Evolutionary conservation across 78 protist genomes (phyloP).

Genomic region (Pigoraptor vietnamica): DNA sequence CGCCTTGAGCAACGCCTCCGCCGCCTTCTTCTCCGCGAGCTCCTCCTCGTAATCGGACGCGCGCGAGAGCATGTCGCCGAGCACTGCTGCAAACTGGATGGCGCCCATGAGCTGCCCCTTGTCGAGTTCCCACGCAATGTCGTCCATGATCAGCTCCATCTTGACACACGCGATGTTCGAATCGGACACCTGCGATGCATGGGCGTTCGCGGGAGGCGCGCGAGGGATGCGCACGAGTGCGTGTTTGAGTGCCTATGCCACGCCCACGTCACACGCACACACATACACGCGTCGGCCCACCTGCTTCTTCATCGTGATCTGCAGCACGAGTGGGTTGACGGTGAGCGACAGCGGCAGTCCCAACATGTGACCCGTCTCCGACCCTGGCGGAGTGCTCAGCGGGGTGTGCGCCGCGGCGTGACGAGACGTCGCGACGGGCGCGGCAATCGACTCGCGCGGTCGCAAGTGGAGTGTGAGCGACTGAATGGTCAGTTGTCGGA

Average conservation of each 20-base stretch:
- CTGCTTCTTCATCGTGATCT: neutral
- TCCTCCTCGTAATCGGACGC: neutral
- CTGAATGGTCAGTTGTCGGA: neutral
- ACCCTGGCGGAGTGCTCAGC: too few species aligned
- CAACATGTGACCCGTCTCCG: neutral
- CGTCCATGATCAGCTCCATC: neutral
- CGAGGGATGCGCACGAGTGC: too few species aligned
- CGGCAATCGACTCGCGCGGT: neutral
- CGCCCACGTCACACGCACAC: too few species aligned
- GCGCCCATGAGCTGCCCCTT: neutral
- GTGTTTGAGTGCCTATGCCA: too few species aligned
- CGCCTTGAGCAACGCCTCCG: neutral
- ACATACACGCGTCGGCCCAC: neutral
- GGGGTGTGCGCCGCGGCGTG: neutral
- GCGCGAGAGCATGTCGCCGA: neutral
- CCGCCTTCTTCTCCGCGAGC: neutral
- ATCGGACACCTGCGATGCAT: neutral
- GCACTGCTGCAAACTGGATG: neutral
- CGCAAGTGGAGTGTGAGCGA: neutral
- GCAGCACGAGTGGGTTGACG: neutral
- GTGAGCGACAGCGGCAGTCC: neutral
- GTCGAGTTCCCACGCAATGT: neutral
- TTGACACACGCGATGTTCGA: neutral
- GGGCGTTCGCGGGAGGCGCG: too few species aligned
- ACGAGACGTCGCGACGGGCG: neutral